A percentile compares a stretch with the other conserved stretches of the same genome.
These are phyloP conservation scores for Rhexocercosporidium sp. DNA, from an alignment of 2,329 filamentous ascomycete genomes.

Conservation along the genomic window DNA sequence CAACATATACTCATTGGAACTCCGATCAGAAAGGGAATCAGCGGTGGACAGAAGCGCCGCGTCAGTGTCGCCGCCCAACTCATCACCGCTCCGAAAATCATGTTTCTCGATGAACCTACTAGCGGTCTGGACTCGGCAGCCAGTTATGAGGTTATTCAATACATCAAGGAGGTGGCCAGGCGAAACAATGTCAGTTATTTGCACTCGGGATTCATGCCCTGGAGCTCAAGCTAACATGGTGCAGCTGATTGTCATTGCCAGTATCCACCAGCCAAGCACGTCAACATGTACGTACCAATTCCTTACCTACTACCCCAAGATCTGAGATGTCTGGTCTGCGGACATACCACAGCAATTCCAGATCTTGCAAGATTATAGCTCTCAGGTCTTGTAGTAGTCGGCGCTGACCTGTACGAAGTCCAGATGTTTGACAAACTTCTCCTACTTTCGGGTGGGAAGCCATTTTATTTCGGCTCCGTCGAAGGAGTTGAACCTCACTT, in stretches of 20 bases:
- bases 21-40: slow-evolving; percentile 81
- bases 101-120: slow-evolving; percentile 89
- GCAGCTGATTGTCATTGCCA: slow-evolving; percentile 77
- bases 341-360: too few species aligned
- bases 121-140: slow-evolving; percentile 78
- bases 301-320: neutral
- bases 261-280: slow-evolving; percentile 85
- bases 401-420: slow-evolving; percentile 43
- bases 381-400: neutral
- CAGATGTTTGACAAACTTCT: slow-evolving; percentile 80
- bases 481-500: slow-evolving; percentile 67
- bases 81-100: slow-evolving; percentile 78
- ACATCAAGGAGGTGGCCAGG: slow-evolving; percentile 52
- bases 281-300: slow-evolving; percentile 58
- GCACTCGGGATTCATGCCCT: slow-evolving; percentile 82
- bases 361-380: too few species aligned
- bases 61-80: slow-evolving; percentile 81
- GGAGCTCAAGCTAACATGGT: slow-evolving; percentile 41
- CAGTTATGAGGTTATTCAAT: slow-evolving; percentile 68
- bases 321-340: too few species aligned
- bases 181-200: slow-evolving; percentile 63
- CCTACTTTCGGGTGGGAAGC: slow-evolving; percentile 72
- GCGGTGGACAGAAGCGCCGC: slow-evolving; percentile 83
- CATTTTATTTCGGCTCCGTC: slow-evolving; percentile 75
- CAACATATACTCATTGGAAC: slow-evolving; percentile 78